phyloP scores from a whole-genome alignment of 306 rosid genomes.

The Vigna reflexopilosa region DNA sequence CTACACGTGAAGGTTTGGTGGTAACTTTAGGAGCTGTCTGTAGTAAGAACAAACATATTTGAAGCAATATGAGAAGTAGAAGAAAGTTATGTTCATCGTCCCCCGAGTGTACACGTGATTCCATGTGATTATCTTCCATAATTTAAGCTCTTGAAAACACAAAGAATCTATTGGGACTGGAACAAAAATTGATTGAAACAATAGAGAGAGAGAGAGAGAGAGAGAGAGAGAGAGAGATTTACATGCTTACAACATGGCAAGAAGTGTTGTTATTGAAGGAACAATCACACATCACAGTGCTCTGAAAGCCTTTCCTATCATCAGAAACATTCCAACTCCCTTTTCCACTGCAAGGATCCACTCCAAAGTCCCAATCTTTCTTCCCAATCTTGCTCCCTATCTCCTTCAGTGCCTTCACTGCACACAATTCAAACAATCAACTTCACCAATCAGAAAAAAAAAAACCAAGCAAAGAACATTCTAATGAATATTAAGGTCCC shows the following conservation, averaged over 20 bases:
- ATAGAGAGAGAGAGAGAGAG: neutral
- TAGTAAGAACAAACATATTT: neutral
- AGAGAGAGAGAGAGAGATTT: slow-evolving; percentile 9
- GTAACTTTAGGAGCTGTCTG: slow-evolving; percentile 27
- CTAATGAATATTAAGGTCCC: neutral
- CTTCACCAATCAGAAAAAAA: neutral
- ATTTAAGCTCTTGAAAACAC: neutral
- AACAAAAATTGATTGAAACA: neutral
- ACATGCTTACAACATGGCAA: slow-evolving; percentile 88
- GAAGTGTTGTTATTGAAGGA: slow-evolving; percentile 65
- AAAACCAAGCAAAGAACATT: neutral
- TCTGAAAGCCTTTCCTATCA: slow-evolving; percentile 63
- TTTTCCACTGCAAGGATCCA: slow-evolving; percentile 78
- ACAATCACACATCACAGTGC: slow-evolving; percentile 68
- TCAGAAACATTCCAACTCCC: slow-evolving; percentile 64
- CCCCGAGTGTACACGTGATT: slow-evolving; percentile 31
- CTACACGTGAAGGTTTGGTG: slow-evolving; percentile 33
- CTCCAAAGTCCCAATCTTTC: slow-evolving; percentile 83
- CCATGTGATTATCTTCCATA: slow-evolving; percentile 42
- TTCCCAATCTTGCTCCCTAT: slow-evolving; percentile 82
- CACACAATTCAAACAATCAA: slow-evolving; percentile 26
- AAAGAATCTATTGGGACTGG: neutral
- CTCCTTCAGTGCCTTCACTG: slow-evolving; percentile 76
- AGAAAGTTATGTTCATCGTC: slow-evolving; percentile 10
- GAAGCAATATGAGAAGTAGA: slow-evolving; percentile 8